Percentiles rank a stretch among this genome's conserved stretches.
These are phyloP conservation scores for Ophiosphaerella herpotricha DNA, from an alignment of 2,329 filamentous ascomycete genomes.

Conservation along the genomic window DNA sequence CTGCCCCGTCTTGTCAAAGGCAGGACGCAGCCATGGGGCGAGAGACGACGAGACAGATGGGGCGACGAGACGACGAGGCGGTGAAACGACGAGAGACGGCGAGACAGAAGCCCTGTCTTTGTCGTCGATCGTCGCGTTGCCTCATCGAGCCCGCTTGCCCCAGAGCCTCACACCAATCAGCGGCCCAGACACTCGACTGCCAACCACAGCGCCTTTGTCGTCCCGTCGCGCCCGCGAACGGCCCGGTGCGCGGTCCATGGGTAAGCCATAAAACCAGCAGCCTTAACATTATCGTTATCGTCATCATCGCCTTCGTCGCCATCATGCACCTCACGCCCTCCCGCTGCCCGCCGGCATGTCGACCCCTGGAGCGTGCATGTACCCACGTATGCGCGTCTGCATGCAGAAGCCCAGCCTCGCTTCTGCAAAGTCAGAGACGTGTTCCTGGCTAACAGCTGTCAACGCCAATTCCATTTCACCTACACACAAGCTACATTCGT, in stretches of 20 bases:
- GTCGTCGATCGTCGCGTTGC: background rate
- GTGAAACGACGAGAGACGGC: background rate
- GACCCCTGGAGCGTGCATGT: background rate
- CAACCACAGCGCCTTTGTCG: background rate
- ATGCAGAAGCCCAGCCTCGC: background rate
- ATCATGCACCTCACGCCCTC: background rate
- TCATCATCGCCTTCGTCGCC: background rate
- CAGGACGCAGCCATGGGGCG: background rate
- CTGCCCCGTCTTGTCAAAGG: background rate
- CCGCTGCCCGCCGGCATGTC: background rate
- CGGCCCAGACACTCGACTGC: background rate
- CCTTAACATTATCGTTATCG: background rate
- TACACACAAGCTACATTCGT: too few relatives aligned
- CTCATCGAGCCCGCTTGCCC: background rate
- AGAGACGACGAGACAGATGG: too few relatives aligned
- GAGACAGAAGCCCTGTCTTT: background rate
- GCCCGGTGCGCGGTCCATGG: slow-evolving; percentile 4
- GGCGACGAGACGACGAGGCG: too few relatives aligned
- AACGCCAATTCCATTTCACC: too few relatives aligned
- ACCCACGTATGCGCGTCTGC: background rate
- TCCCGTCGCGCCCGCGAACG: background rate
- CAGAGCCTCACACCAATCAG: background rate
- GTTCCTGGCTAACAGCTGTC: too few relatives aligned
- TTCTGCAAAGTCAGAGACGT: background rate
- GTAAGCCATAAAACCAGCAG: background rate